Conservation (phyloP, 2,329 filamentous ascomycete genomes). For the Aureobasidium melanogenum region DNA sequence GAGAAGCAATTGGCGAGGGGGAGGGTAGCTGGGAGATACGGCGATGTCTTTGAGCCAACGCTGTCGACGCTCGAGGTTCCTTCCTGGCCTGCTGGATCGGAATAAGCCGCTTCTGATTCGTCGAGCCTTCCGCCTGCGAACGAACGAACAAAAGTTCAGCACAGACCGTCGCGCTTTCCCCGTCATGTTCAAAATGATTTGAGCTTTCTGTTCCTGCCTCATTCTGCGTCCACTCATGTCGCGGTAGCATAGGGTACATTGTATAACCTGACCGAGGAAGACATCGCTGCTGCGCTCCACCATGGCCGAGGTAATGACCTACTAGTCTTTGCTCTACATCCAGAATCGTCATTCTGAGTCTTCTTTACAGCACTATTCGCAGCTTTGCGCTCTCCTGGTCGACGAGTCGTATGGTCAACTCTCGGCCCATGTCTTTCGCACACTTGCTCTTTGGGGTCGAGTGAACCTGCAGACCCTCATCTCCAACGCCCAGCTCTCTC, state of each 20-base stretch:
- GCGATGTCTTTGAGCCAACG: conserved; percentile 6
- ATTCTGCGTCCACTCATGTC: conserved; percentile 7
- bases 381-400: conserved; percentile 85
- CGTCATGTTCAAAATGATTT: neutral
- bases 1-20: conserved; percentile 17
- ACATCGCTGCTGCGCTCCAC: conserved; percentile 20
- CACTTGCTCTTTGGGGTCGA: conserved; percentile 70
- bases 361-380: conserved; percentile 60
- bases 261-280: conserved; percentile 27
- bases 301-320: conserved; percentile 15
- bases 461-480: conserved; percentile 61
- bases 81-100: neutral
- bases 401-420: conserved; percentile 87
- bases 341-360: conserved; percentile 13
- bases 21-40: conserved; percentile 12
- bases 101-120: conserved; percentile 10
- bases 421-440: conserved; percentile 75
- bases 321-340: neutral
- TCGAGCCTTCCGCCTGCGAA: neutral
- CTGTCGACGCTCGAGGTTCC: conserved; percentile 10
- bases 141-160: neutral
- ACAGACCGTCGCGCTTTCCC: conserved; percentile 5
- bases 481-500: conserved; percentile 62
- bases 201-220: neutral
- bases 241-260: neutral